Evolutionary conservation across 495 filamentous ascomycete genomes (phyloP).

Genomic region (Aspergillus asperescens): DNA sequence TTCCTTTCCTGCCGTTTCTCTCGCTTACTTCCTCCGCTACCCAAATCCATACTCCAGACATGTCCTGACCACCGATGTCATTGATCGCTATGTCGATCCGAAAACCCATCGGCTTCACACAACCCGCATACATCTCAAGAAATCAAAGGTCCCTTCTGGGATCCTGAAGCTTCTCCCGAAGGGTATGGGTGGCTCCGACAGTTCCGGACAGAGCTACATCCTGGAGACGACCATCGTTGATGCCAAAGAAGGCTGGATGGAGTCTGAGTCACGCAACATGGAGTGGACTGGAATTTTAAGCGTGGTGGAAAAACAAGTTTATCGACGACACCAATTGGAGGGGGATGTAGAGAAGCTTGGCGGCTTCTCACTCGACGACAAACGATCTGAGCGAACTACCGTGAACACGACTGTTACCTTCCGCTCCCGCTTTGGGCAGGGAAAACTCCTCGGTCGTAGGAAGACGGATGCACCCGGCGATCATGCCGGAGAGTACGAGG

Average conservation of each 20-base stretch:
- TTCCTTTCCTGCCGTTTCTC: slow-evolving; percentile 82
- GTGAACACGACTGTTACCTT: slow-evolving; percentile 84
- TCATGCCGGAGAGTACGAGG: slow-evolving; percentile 37
- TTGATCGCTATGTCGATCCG: slow-evolving; percentile 78
- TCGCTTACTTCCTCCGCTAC: slow-evolving; percentile 98
- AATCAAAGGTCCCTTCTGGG: slow-evolving; percentile 78
- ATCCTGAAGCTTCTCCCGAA: slow-evolving; percentile 77
- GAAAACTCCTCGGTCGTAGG: slow-evolving; percentile 54
- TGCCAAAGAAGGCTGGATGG: slow-evolving; percentile 82
- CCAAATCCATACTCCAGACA: slow-evolving; percentile 95
- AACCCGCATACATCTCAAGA: slow-evolving; percentile 86
- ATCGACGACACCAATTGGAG: slow-evolving; percentile 45
- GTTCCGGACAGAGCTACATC: slow-evolving; percentile 74
- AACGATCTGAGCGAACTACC: slow-evolving; percentile 59
- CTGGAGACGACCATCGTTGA: slow-evolving; percentile 89
- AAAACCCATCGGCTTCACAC: slow-evolving; percentile 76
- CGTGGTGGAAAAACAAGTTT: slow-evolving; percentile 84
- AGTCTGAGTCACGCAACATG: slow-evolving; percentile 75
- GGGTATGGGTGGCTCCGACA: slow-evolving; percentile 67
- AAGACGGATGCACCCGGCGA: slow-evolving; percentile 29
- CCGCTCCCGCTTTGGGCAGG: slow-evolving; percentile 71
- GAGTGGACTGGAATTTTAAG: slow-evolving; percentile 89
- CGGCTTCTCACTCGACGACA: slow-evolving; percentile 33
- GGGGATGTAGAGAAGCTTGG: slow-evolving; percentile 19
- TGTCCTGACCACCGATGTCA: slow-evolving; percentile 94